phyloP scores from a whole-genome alignment of 108 stramenopile species.

The Skeletonema grethae region DNA sequence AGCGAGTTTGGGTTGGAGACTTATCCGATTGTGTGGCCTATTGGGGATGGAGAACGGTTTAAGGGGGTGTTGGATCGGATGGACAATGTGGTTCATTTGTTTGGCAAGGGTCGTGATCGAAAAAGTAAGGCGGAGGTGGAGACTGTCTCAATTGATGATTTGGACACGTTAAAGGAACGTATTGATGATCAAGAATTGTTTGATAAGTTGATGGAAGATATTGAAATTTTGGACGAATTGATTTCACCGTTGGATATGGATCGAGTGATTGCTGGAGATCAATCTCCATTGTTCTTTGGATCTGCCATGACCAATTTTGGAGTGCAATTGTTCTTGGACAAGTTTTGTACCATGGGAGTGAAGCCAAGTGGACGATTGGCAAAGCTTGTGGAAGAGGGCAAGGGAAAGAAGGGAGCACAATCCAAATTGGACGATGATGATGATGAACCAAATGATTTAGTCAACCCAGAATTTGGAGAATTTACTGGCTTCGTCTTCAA shows the following conservation, averaged over 20 bases:
- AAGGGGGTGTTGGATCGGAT: slow-evolving; percentile 91
- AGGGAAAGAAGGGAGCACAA: slow-evolving; percentile 21
- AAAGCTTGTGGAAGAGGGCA: slow-evolving; percentile 35
- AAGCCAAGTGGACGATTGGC: slow-evolving; percentile 68
- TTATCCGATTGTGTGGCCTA: slow-evolving; percentile 93
- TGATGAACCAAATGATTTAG: slow-evolving; percentile 50
- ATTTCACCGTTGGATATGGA: slow-evolving; percentile 89
- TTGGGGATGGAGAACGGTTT: slow-evolving; percentile 94
- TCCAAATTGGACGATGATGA: slow-evolving; percentile 20
- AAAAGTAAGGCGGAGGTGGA: slow-evolving; percentile 69
- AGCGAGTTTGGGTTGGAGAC: slow-evolving; percentile 91
- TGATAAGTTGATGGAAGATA: slow-evolving; percentile 91
- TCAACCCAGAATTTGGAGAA: slow-evolving; percentile 80
- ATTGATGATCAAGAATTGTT: slow-evolving; percentile 86
- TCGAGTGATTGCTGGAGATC: slow-evolving; percentile 81
- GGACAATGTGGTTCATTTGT: slow-evolving; percentile 86
- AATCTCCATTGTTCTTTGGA: slow-evolving; percentile 94
- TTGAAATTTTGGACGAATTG: slow-evolving; percentile 84
- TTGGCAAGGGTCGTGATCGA: slow-evolving; percentile 60
- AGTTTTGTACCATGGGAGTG: slow-evolving; percentile 82
- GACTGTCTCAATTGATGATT: slow-evolving; percentile 64
- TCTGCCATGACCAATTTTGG: slow-evolving; percentile 96
- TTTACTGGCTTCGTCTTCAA: slow-evolving; percentile 97
- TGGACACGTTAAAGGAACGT: slow-evolving; percentile 57
- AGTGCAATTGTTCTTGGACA: slow-evolving; percentile 89